A percentile compares a stretch with the other conserved stretches of the same genome.
Evolutionary conservation across 345 rosid species (phyloP).

Genomic region (Hypericum androsaemum): DNA sequence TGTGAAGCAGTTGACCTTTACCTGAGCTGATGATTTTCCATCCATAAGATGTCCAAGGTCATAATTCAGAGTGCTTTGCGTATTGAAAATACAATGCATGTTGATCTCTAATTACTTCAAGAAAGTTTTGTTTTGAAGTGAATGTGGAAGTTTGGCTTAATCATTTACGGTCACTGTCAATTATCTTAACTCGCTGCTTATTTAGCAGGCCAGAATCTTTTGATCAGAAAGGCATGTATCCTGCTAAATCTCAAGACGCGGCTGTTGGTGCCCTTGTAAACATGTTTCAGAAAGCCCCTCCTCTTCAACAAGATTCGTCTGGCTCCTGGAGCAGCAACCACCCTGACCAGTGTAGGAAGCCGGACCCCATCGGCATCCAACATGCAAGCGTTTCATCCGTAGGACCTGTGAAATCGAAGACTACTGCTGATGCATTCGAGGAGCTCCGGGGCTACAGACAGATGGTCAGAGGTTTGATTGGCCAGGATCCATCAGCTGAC

Average conservation of each 20-base stretch:
- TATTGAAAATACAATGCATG: too few relatives aligned
- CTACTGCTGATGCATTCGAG: constrained; percentile 81
- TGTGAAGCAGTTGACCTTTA: too few relatives aligned
- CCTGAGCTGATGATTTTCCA: too few relatives aligned
- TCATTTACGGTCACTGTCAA: too few relatives aligned
- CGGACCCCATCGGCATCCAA: constrained; percentile 18
- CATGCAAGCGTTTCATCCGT: constrained; percentile 39
- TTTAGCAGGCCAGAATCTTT: constrained; percentile 49
- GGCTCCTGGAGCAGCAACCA: constrained; percentile 16
- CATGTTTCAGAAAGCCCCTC: constrained; percentile 83
- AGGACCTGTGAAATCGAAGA: constrained; percentile 38
- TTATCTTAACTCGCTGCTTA: not conserved
- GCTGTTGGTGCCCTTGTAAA: constrained; percentile 80
- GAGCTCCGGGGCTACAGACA: constrained; percentile 66
- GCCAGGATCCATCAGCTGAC: constrained; percentile 25
- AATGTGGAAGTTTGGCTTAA: too few relatives aligned
- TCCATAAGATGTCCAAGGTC: too few relatives aligned
- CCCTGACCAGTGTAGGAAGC: constrained; percentile 17
- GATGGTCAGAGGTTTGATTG: constrained; percentile 43
- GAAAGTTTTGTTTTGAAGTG: too few relatives aligned
- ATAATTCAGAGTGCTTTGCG: too few relatives aligned
- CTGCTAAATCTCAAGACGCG: constrained; percentile 64
- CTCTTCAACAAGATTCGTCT: constrained; percentile 56
- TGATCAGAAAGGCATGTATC: constrained; percentile 38
- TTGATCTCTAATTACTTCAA: too few relatives aligned